Evolutionary conservation across 169 alveolate species (phyloP).

Genomic region (Plasmodium billcollinsi): DNA sequence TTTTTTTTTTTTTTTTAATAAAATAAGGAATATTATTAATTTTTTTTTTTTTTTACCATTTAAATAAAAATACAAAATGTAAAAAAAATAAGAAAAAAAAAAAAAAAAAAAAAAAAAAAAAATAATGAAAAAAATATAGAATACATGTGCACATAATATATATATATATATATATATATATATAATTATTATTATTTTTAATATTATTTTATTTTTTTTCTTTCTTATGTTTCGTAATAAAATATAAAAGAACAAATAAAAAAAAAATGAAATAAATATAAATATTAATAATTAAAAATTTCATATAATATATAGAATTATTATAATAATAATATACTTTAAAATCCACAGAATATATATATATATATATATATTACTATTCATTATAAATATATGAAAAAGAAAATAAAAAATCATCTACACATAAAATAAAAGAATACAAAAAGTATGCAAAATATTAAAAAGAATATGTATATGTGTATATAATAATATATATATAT

Average conservation of each 20-base stretch:
- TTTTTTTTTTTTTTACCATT: conserved; percentile 20
- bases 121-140: background rate
- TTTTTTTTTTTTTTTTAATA: conserved; percentile 18
- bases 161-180: too few species aligned
- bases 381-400: background rate
- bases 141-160: too few species aligned
- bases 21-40: background rate
- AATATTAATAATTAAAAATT: too few species aligned
- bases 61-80: conserved; percentile 17
- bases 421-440: background rate
- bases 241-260: background rate
- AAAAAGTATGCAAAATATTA: conserved; percentile 13
- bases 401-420: conserved; percentile 1
- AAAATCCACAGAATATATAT: conserved; percentile 24
- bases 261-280: background rate
- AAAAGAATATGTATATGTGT: too few species aligned
- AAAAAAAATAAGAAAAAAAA: background rate
- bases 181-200: too few species aligned
- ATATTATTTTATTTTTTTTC: background rate
- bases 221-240: conserved; percentile 6
- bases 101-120: background rate
- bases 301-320: too few species aligned
- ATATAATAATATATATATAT: too few species aligned
- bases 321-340: background rate
- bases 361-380: conserved; percentile 6